Evolutionary conservation across 495 filamentous ascomycete species (phyloP), one percentile per base, ranked within the genome.

Genomic region (Trypethelium eluteriae): DNA sequence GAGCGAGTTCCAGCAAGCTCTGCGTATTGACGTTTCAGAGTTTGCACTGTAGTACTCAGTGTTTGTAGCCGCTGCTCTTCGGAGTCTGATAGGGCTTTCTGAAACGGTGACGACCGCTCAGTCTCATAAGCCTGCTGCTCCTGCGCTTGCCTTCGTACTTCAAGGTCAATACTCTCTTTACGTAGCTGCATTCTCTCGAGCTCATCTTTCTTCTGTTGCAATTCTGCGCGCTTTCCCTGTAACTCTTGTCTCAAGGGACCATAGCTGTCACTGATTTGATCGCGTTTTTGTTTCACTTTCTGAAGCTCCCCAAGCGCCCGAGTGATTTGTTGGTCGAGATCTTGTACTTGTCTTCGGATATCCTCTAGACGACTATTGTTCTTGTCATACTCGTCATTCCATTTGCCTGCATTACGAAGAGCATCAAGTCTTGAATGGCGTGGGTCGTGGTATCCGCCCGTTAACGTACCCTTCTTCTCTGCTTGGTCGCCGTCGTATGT

Each of bases 381-480:
- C 34, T 80, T 77, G 41, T 96, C 92, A 68, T 81, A 89, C 72
- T 89, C 84, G 47, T 89, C 86, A 36, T 91, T 85, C 81, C 88
- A 89, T 71, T 84, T 88, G 25, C 85, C 82, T 38, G 91, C 82
- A n/a, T 84, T 83, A 68, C 86, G 89, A 16, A 96, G 88, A 39
- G 89, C 91, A 66, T 95, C 89, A 12, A 97, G 79, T 14, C 93
- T 85, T 0, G 93, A 97, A 61, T 85, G 85, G 35, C 88, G 84
- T 2, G 88, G 83, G 73, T 99, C 93, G 49, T 93, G 84, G 75
- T 87, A 99, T 69, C 94, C 94, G 79, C 94, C 94, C 36, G 90
- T 96, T 78, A 98, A 84, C 2, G 92, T 94, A 76, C 94, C 94
- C 69, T 92, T 87, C 79, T 93, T 96, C 77, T 97, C 93, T 2